These are phyloP conservation scores for Septoria petroselini DNA, from an alignment of 2,329 filamentous ascomycete genomes.

Conservation along the genomic window DNA sequence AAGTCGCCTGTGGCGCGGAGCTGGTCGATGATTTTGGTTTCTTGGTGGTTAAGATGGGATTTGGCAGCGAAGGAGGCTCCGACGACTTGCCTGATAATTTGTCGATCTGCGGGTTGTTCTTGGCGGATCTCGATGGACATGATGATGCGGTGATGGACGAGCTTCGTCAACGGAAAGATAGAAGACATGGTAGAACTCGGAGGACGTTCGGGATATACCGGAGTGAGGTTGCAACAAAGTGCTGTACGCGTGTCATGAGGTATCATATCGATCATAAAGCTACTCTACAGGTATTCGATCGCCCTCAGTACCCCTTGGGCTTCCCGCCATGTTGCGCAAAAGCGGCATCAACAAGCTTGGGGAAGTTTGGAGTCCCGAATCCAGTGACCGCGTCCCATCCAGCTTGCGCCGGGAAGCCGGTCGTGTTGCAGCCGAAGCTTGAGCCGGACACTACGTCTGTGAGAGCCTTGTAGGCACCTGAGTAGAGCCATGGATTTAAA, in stretches of 20 bases:
- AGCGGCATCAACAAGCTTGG: constrained; percentile 31
- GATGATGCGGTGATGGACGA: too few species aligned
- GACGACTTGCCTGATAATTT: neutral
- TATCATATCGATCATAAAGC: neutral
- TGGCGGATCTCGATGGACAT: too few species aligned
- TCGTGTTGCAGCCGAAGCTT: constrained; percentile 29
- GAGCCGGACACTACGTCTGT: constrained; percentile 48
- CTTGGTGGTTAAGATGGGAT: constrained; percentile 15
- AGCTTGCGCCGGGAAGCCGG: constrained; percentile 33
- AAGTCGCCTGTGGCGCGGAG: constrained; percentile 5
- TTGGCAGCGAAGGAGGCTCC: constrained; percentile 12
- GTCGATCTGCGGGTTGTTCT: too few species aligned
- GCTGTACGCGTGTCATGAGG: neutral
- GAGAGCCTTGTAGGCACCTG: constrained; percentile 46
- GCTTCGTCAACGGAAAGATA: too few species aligned
- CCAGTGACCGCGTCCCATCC: constrained; percentile 38
- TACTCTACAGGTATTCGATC: neutral
- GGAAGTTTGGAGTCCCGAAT: constrained; percentile 20
- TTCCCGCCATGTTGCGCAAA: constrained; percentile 20
- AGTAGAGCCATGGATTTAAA: constrained; percentile 60
- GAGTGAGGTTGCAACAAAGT: neutral
- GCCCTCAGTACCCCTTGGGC: neutral
- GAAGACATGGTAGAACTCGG: too few species aligned
- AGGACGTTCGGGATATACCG: too few species aligned
- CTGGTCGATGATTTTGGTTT: constrained; percentile 11